A percentile compares a stretch with the other conserved stretches of the same genome.
These are phyloP conservation scores for Boletus insuetus DNA, from an alignment of 768 basidiomycete species.

Conservation along the genomic window DNA sequence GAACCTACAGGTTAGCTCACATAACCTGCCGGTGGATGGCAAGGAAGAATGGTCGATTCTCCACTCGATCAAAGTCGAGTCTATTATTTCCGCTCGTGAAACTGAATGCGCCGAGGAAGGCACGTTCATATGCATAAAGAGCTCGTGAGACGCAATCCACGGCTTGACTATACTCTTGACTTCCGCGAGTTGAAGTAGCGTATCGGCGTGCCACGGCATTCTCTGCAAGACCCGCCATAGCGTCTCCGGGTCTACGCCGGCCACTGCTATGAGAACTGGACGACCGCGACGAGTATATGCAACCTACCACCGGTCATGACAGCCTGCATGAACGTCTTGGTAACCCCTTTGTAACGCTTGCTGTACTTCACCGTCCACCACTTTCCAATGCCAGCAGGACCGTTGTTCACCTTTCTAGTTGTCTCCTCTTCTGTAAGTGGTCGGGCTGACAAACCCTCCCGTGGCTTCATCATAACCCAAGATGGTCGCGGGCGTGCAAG, in stretches of 20 bases:
- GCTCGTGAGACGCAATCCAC: constrained; percentile 92
- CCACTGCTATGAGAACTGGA: background rate
- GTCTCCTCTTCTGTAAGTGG: constrained; percentile 55
- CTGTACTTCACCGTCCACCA: constrained; percentile 92
- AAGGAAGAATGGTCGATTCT: constrained; percentile 91
- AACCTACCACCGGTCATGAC: constrained; percentile 78
- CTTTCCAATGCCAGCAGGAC: constrained; percentile 53
- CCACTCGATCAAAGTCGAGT: constrained; percentile 86
- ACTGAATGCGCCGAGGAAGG: constrained; percentile 83
- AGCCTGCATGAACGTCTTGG: constrained; percentile 74
- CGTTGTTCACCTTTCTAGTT: constrained; percentile 39
- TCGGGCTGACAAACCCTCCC: constrained; percentile 73
- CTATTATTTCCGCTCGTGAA: constrained; percentile 79
- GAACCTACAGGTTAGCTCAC: constrained; percentile 42
- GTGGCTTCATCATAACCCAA: constrained; percentile 70
- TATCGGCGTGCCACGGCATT: constrained; percentile 92
- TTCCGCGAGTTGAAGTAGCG: constrained; percentile 43
- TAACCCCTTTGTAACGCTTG: constrained; percentile 78
- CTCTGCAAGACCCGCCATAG: constrained; percentile 74
- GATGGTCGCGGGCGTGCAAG: constrained; percentile 72
- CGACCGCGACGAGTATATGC: background rate
- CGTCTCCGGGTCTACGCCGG: constrained; percentile 65
- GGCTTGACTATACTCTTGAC: constrained; percentile 70
- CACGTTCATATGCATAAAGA: constrained; percentile 88
- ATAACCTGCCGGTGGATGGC: constrained; percentile 81